phyloP scores from a whole-genome alignment of 495 filamentous ascomycete genomes.

The Lindgomyces ingoldianus region DNA sequence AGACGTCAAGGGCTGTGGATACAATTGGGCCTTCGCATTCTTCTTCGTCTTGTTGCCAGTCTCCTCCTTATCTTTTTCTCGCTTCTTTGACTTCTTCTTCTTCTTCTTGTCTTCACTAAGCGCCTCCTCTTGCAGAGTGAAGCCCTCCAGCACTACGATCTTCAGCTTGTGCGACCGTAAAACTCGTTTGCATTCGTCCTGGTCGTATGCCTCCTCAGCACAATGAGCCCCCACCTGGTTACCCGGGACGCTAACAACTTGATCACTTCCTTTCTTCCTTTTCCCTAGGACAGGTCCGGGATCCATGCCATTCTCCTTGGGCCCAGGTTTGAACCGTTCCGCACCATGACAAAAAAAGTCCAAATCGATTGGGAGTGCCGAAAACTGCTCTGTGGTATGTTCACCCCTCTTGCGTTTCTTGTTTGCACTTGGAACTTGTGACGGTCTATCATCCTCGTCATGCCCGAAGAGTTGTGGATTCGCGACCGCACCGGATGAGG shows the following conservation, averaged over 20 bases:
- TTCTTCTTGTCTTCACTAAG: constrained; percentile 19
- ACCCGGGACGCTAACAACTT: neutral
- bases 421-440: constrained; percentile 34
- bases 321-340: neutral
- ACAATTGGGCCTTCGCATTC: constrained; percentile 59
- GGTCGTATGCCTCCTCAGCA: constrained; percentile 29
- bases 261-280: neutral
- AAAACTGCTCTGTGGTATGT: neutral
- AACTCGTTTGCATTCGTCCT: constrained; percentile 71
- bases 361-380: constrained; percentile 28
- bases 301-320: constrained; percentile 1
- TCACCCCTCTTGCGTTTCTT: constrained; percentile 44
- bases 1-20: constrained; percentile 72
- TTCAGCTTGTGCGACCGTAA: constrained; percentile 85
- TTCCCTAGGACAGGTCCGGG: neutral
- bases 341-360: constrained; percentile 42
- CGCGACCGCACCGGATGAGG: constrained; percentile 54
- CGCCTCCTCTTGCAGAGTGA: constrained; percentile 1
- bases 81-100: constrained; percentile 49
- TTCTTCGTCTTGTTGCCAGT: constrained; percentile 53
- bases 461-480: constrained; percentile 59
- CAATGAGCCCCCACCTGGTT: constrained; percentile 1
- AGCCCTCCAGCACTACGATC: constrained; percentile 64
- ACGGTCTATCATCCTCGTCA: constrained; percentile 33
- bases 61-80: constrained; percentile 37